Conservation (phyloP, 2,329 filamentous ascomycete genomes). For the Trichoderma sp. region DNA sequence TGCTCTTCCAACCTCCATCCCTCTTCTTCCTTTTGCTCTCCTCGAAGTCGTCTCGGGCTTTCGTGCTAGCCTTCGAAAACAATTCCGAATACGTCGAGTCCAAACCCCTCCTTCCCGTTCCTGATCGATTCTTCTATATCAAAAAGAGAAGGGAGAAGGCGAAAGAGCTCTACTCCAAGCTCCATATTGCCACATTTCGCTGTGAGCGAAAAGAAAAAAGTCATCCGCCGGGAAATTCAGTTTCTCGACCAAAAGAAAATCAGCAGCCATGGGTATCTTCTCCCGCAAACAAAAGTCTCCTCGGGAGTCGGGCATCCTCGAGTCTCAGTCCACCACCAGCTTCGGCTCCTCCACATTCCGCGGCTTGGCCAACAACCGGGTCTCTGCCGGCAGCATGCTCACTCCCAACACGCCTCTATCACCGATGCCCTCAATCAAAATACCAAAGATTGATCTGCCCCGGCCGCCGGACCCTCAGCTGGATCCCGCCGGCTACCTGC, state of each 20-base stretch:
- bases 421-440: slow-evolving; percentile 50
- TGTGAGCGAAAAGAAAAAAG: neutral
- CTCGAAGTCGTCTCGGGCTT: neutral
- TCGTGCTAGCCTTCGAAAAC: neutral
- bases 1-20: neutral
- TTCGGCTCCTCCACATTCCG: slow-evolving; percentile 51
- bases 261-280: slow-evolving; percentile 51
- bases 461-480: slow-evolving; percentile 81
- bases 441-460: slow-evolving; percentile 77
- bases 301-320: slow-evolving; percentile 42
- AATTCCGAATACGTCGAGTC: neutral
- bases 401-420: slow-evolving; percentile 47
- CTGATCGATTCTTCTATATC: slow-evolving; percentile 2
- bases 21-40: neutral
- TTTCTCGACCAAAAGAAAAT: neutral
- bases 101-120: neutral
- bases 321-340: slow-evolving; percentile 49
- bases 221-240: neutral
- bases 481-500: slow-evolving; percentile 86
- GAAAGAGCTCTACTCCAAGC: neutral
- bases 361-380: slow-evolving; percentile 44
- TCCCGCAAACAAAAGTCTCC: slow-evolving; percentile 52
- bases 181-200: neutral
- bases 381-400: slow-evolving; percentile 48
- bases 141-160: neutral